These are phyloP conservation scores for Polytrichum formosum DNA, from an alignment of 225 moss, liverwort and hornwort genomes.

Conservation along the genomic window DNA sequence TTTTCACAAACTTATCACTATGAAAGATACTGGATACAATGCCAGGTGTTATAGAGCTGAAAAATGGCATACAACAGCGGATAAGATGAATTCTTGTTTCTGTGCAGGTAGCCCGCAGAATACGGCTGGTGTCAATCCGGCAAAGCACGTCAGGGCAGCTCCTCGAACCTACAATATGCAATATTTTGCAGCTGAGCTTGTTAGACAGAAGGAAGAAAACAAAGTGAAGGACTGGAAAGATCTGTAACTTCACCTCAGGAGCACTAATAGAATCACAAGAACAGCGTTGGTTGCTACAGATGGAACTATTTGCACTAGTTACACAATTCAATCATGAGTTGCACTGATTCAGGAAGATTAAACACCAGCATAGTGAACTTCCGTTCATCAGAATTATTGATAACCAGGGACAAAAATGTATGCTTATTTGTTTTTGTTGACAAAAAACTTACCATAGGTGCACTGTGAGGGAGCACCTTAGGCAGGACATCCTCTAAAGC, in stretches of 20 bases:
- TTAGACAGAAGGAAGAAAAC: no score
- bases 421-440: background rate
- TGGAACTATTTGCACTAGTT: no score
- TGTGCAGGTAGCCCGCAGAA: conserved; percentile 62
- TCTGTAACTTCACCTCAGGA: background rate
- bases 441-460: conserved; percentile 64
- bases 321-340: no score
- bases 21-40: no score
- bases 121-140: conserved; percentile 70
- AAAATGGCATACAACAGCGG: conserved; percentile 60
- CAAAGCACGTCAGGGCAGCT: conserved; percentile 95
- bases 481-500: conserved; percentile 69
- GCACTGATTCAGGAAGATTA: no score
- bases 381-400: background rate
- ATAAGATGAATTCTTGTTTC: conserved; percentile 71
- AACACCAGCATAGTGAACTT: no score
- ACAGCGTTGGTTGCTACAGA: no score
- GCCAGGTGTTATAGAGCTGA: conserved; percentile 6
- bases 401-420: background rate
- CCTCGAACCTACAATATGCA: conserved; percentile 63
- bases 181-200: no score
- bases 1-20: no score
- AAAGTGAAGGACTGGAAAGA: no score
- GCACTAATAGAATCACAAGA: no score
- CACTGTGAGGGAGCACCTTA: conserved; percentile 59